These are phyloP conservation scores for Geotrichum citri-aurantii DNA, from an alignment of 1,139 yeast genomes.

Conservation along the genomic window DNA sequence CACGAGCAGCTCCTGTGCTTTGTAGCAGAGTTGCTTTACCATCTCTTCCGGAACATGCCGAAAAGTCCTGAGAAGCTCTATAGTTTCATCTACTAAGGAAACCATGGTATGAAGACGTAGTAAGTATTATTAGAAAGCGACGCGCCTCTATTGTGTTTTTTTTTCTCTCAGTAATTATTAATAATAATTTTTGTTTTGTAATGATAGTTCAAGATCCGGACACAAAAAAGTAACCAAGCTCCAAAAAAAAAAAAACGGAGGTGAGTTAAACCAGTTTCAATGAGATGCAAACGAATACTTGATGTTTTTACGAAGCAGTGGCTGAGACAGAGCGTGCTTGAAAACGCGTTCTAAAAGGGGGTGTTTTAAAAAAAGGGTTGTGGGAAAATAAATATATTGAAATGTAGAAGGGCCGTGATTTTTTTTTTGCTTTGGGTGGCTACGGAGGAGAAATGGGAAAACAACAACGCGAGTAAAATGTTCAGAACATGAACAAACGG, in stretches of 20 bases:
- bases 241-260: not conserved
- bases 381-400: not conserved
- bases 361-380: not conserved
- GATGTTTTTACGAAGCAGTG: not conserved
- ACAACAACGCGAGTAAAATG: not conserved
- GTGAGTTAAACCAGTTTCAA: not conserved
- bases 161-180: not conserved
- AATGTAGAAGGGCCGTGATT: not conserved
- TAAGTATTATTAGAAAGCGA: not conserved
- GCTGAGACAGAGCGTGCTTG: not conserved
- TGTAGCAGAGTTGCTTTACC: constrained; percentile 73
- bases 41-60: constrained; percentile 78
- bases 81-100: constrained; percentile 36
- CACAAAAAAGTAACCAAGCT: not conserved
- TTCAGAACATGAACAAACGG: not conserved
- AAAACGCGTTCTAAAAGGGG: not conserved
- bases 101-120: constrained; percentile 6
- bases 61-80: constrained; percentile 60
- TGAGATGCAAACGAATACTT: not conserved
- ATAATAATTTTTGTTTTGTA: not conserved
- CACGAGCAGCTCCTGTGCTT: constrained; percentile 84
- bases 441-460: not conserved
- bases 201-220: not conserved
- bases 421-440: not conserved
- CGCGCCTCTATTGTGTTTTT: not conserved